Percentiles rank a stretch among this genome's conserved stretches.
Evolutionary conservation across 2,329 filamentous ascomycete species (phyloP).

Genomic region (Hymenoscyphus scutula): DNA sequence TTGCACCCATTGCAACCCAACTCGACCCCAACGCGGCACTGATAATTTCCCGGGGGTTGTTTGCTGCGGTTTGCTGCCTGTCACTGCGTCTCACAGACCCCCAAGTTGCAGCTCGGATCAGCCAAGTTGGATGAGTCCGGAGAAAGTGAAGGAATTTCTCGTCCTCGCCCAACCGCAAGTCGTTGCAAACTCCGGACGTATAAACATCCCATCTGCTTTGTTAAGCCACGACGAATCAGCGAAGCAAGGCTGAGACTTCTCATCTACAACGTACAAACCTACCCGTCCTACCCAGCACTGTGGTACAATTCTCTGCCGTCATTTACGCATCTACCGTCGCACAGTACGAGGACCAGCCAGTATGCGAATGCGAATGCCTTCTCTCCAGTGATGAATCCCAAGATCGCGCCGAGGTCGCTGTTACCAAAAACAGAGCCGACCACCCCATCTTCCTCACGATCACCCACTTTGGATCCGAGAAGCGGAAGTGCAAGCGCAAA

Average conservation of each 20-base stretch:
- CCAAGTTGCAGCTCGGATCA: too few species aligned
- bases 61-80: neutral
- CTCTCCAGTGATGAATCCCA: neutral
- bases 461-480: neutral
- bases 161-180: neutral
- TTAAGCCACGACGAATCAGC: neutral
- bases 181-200: too few species aligned
- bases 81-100: neutral
- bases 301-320: neutral
- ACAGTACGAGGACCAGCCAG: neutral
- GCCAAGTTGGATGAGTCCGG: neutral
- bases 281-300: neutral
- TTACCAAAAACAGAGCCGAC: neutral
- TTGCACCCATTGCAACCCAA: too few species aligned
- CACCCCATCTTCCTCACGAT: neutral
- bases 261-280: neutral
- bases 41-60: neutral
- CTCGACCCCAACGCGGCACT: neutral
- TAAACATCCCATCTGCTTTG: neutral
- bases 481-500: neutral
- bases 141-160: neutral
- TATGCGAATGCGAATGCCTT: slow-evolving; percentile 4
- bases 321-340: neutral
- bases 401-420: neutral
- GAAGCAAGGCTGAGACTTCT: slow-evolving; percentile 2